Evolutionary conservation across 352 stramenopile genomes (phyloP).

Genomic region (Globisporangium carolinianum): DNA sequence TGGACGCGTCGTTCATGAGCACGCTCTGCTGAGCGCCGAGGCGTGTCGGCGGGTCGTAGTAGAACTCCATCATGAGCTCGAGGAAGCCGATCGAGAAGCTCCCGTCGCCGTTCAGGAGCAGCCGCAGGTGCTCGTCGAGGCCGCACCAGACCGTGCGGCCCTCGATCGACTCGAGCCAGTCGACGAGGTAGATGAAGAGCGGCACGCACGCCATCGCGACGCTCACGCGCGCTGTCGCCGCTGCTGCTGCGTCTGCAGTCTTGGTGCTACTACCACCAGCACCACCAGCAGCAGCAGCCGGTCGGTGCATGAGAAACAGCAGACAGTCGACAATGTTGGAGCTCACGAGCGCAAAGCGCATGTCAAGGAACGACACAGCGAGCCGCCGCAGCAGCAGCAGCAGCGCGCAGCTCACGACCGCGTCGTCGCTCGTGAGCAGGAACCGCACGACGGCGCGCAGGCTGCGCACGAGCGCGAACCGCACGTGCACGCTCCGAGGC

Average conservation of each 20-base stretch:
- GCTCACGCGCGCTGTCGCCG: slow-evolving; percentile 3
- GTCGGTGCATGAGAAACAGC: slow-evolving; percentile 45
- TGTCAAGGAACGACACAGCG: slow-evolving; percentile 61
- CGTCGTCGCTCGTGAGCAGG: slow-evolving; percentile 49
- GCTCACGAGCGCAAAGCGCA: slow-evolving; percentile 66
- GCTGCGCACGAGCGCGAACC: slow-evolving; percentile 66
- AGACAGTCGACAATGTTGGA: slow-evolving; percentile 74
- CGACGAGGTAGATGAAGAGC: slow-evolving; percentile 62
- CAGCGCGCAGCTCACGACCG: slow-evolving; percentile 37
- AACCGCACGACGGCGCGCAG: slow-evolving; percentile 59
- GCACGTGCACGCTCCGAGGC: slow-evolving; percentile 46
- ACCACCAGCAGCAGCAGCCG: too few species aligned
- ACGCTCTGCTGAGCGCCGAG: slow-evolving; percentile 73
- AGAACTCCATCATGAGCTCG: slow-evolving; percentile 84
- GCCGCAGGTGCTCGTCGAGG: slow-evolving; percentile 68
- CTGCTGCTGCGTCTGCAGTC: neutral
- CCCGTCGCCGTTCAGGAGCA: slow-evolving; percentile 65
- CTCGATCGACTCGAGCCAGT: slow-evolving; percentile 81
- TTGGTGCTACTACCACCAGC: too few species aligned
- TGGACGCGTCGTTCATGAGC: slow-evolving; percentile 79
- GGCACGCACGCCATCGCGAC: slow-evolving; percentile 54
- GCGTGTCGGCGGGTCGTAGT: slow-evolving; percentile 56
- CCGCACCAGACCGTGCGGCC: slow-evolving; percentile 78
- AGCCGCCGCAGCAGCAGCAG: slow-evolving; percentile 52
- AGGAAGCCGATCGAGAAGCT: slow-evolving; percentile 63